Percentiles rank a stretch among this genome's conserved stretches.
These are phyloP conservation scores for Prunus salicina DNA, from an alignment of 306 rosid species.

Conservation along the genomic window DNA sequence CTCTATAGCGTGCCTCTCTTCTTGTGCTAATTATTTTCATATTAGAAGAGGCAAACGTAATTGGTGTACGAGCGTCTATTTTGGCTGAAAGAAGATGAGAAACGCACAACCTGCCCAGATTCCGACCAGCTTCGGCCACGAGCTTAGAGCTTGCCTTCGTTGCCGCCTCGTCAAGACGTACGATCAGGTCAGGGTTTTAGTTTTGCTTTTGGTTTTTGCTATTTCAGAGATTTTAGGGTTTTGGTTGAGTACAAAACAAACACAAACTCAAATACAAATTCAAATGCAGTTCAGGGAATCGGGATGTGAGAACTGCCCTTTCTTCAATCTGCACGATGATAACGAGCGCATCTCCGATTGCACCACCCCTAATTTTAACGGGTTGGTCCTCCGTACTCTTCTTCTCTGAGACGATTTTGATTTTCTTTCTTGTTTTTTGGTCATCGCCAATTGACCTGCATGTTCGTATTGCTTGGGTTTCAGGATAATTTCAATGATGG, in stretches of 20 bases:
- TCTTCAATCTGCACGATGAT: conserved; percentile 95
- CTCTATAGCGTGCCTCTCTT: too few species aligned
- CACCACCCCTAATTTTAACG: conserved; percentile 94
- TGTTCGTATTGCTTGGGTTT: background rate
- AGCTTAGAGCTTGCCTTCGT: conserved; percentile 93
- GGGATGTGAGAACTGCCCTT: conserved; percentile 92
- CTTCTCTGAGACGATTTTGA: background rate
- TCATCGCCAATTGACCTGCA: too few species aligned
- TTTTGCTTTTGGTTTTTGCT: background rate
- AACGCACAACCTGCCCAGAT: conserved; percentile 68
- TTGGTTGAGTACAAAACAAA: background rate
- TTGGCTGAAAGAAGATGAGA: conserved; percentile 34
- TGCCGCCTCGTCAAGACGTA: conserved; percentile 98
- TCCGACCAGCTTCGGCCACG: conserved; percentile 91
- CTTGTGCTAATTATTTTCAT: too few species aligned
- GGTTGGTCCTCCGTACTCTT: conserved; percentile 30
- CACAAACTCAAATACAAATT: background rate
- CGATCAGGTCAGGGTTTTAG: conserved; percentile 62
- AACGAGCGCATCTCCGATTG: conserved; percentile 80
- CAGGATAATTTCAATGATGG: conserved; percentile 91
- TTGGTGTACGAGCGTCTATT: background rate
- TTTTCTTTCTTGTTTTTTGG: background rate
- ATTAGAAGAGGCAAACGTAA: too few species aligned
- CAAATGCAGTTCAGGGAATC: conserved; percentile 67
- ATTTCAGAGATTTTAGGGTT: background rate